phyloP scores from a whole-genome alignment of 208 protist genomes.

The Wallacemonas collosoma region DNA sequence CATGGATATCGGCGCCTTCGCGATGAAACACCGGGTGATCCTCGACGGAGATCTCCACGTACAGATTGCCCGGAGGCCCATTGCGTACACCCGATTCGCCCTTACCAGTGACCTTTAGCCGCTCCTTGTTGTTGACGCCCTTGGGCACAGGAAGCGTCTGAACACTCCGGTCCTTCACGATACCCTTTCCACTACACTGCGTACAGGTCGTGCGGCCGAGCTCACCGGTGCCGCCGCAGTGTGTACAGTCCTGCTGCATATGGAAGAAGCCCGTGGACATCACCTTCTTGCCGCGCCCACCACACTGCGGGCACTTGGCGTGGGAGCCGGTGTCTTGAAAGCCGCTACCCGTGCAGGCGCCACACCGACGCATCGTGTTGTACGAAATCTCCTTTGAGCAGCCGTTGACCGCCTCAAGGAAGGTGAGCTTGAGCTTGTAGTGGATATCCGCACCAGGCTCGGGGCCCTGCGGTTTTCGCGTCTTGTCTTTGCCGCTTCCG shows the following conservation, averaged over 20 bases:
- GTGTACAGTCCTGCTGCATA: conserved; percentile 91
- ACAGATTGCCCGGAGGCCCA: conserved; percentile 87
- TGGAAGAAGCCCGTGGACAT: conserved; percentile 93
- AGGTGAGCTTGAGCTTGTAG: conserved; percentile 79
- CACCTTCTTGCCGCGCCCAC: conserved; percentile 87
- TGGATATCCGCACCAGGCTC: conserved; percentile 88
- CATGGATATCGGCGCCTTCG: conserved; percentile 83
- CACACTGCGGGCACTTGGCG: conserved; percentile 85
- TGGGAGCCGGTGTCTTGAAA: conserved; percentile 76
- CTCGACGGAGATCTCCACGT: conserved; percentile 89
- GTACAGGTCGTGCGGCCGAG: conserved; percentile 75
- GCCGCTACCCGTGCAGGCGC: conserved; percentile 78
- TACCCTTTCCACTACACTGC: conserved; percentile 86
- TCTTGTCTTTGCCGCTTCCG: conserved; percentile 80
- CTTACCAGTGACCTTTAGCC: conserved; percentile 85
- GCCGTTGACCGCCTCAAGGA: conserved; percentile 88
- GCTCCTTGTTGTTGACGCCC: conserved; percentile 90
- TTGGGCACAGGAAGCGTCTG: conserved; percentile 87
- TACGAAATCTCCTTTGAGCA: conserved; percentile 89
- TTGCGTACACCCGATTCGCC: conserved; percentile 89
- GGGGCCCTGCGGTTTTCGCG: conserved; percentile 79
- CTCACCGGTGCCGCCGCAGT: conserved; percentile 88
- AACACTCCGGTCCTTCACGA: conserved; percentile 88
- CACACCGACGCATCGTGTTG: conserved; percentile 88
- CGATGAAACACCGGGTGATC: conserved; percentile 88